Evolutionary conservation across 805 yeast species (phyloP).

Genomic region (Spathaspora arborariae): DNA sequence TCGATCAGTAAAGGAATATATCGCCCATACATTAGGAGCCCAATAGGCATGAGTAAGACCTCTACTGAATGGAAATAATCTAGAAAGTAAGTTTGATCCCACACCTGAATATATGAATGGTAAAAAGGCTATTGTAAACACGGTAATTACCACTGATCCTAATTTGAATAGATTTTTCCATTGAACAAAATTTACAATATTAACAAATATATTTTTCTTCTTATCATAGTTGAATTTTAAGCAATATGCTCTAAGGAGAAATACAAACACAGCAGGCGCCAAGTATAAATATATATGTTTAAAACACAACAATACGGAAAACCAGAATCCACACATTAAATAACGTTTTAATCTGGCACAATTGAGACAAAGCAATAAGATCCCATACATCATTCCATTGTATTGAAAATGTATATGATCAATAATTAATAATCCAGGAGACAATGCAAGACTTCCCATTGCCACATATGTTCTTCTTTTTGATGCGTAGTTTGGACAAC

Average conservation of each 20-base stretch:
- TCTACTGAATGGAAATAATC: conserved; percentile 90
- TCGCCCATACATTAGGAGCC: conserved; percentile 98
- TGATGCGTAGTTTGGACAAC: conserved; percentile 31
- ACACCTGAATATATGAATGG: conserved; percentile 69
- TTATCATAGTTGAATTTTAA: conserved; percentile 38
- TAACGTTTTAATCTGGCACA: conserved; percentile 59
- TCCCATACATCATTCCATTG: conserved; percentile 89
- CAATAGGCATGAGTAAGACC: conserved; percentile 97
- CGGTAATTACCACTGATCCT: conserved; percentile 57
- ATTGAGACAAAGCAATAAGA: conserved; percentile 69
- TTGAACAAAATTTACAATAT: conserved; percentile 36
- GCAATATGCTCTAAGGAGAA: conserved; percentile 70
- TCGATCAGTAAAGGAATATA: conserved; percentile 82
- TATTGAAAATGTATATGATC: conserved; percentile 98
- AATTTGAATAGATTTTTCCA: conserved; percentile 61
- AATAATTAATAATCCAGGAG: conserved; percentile 86
- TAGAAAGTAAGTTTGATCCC: conserved; percentile 56
- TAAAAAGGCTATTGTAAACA: conserved; percentile 66
- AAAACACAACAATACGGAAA: conserved; percentile 79
- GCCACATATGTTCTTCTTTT: conserved; percentile 61
- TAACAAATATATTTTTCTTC: conserved; percentile 18
- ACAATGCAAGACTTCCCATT: conserved; percentile 75
- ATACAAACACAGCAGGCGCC: conserved; percentile 91
- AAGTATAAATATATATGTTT: conserved; percentile 90
- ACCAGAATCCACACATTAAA: conserved; percentile 62